These are phyloP conservation scores for Trifolium fragiferum DNA, from an alignment of 306 rosid genomes.

Conservation along the genomic window DNA sequence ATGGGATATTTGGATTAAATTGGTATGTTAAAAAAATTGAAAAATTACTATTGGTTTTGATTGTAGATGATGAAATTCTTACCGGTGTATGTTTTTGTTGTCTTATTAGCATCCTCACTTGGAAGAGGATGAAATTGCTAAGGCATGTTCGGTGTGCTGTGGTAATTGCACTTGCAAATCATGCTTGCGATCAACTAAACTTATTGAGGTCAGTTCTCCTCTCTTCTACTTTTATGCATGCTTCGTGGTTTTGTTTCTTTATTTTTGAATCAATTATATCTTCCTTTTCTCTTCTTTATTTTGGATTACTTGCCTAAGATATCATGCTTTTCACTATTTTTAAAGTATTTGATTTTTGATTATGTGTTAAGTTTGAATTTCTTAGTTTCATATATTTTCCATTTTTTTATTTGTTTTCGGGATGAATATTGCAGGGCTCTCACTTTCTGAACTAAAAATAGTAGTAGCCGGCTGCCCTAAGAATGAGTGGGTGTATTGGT, in stretches of 20 bases:
- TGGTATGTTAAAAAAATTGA: too few species aligned
- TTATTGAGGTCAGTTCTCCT: slow-evolving; percentile 48
- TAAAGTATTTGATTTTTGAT: too few species aligned
- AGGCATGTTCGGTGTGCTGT: slow-evolving; percentile 75
- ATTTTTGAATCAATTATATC: background rate
- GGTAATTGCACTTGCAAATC: slow-evolving; percentile 84
- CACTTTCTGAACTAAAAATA: slow-evolving; percentile 44
- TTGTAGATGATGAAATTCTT: too few species aligned
- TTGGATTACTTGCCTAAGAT: background rate
- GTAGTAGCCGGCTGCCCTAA: background rate
- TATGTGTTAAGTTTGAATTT: background rate
- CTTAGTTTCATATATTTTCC: slow-evolving; percentile 14
- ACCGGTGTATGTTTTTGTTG: too few species aligned
- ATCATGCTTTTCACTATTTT: too few species aligned
- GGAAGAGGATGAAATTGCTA: slow-evolving; percentile 57
- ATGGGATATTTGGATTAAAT: too few species aligned
- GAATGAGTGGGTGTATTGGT: slow-evolving; percentile 76
- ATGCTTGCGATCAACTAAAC: slow-evolving; percentile 60
- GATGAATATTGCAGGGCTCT: slow-evolving; percentile 42
- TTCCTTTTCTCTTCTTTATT: background rate
- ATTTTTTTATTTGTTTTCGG: slow-evolving; percentile 18
- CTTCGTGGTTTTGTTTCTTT: slow-evolving; percentile 1
- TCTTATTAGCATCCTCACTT: slow-evolving; percentile 60
- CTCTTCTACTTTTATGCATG: background rate
- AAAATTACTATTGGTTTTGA: too few species aligned